Base-by-base conservation (phyloP, 2,329 filamentous ascomycete species). In the Blumeria graminis region DNA sequence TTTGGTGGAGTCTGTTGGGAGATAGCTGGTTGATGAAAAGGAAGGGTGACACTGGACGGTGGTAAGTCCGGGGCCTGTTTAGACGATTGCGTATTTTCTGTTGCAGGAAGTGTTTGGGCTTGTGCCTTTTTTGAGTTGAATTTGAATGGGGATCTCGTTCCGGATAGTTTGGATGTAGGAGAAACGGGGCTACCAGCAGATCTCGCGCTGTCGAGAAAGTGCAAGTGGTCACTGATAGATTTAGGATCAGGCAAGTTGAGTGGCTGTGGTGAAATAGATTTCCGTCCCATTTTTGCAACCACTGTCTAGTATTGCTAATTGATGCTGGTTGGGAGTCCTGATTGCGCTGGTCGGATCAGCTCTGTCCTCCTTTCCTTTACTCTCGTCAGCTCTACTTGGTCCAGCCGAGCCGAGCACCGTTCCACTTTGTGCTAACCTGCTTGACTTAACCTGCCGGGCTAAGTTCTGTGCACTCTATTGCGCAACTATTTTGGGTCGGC, bases 91-190 rank as follows among this genome's bases (percentile, higher is more conserved):
- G 34, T 34, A 33, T 11, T 52, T 52, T 35, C 10, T 36, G 50
- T 52, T 16, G 50, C 36, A 16, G 28, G 33, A 56, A 59, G 16
- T 56, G 58, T 38, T 62, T 59, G 56, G 57, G 50, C 59, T 56
- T 60, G 57, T 36, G 56, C 46, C 58, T 60, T 64, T 59, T 64
- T 65, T 57, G 62, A 58, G 39, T 38, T 61, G 58, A 65, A 64
- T 43, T 60, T 61, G 61, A 66, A 66, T 36, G 62, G 64, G 1
- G 63, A 65, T 57, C 58, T 62, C 34, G 64, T 59, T 58, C 63
- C 56, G 62, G 63, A 46, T 61, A 63, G 39, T 61, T 65, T 34
- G 61, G 56, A 53, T 58, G 63, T 57, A 63, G 51, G 55, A 63
- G 61, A 50, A 61, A 61, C 52, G 16, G 43, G 55, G 36, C 36